Base-by-base conservation (phyloP, 2,329 filamentous ascomycete genomes). In the Tricladium varicosporioides region DNA sequence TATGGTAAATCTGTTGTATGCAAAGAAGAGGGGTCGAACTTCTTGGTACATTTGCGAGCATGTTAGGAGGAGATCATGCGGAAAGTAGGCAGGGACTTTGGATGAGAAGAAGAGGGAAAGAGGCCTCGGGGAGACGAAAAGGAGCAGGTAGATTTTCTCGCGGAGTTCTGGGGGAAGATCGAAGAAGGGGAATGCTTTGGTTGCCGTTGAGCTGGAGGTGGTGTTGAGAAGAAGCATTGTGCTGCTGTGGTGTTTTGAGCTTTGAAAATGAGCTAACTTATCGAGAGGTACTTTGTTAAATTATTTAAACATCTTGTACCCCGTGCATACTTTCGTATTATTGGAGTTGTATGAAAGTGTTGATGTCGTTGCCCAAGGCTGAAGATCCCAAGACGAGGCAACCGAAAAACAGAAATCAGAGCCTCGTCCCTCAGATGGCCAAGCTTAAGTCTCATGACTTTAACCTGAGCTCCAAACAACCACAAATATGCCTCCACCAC, bases 81-180 rank as follows among this genome's bases (percentile, higher is more conserved):
- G 67, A 22, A 50, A 65, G 31, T 54, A 48, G 2, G 53, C 7
- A 45, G 40, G 15, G 46, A 43, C n/a, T 19, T 5, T 10, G 32
- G 45, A 16, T 36, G 13, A 11, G 11, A 36, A 53, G 8, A 48
- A 58, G 46, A 59, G 16, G 50, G 47, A 40, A 15, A 50, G 22
- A 19, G 46, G 58, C 14, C 54, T 15, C 14, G 56, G 56, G 15
- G 51, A 55, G 31, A 49, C 46, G 57, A 51, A 45, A 32, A 60
- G 42, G 3, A 59, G 19, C 31, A 58, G 57, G 48, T 69, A 68
- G n/a, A 70, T 67, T 44, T 64, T 64, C 18, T 46, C 43, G 8
- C 66, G 61, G 15, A 70, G 62, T 51, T 71, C 67, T 3, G 64
- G 60, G 8, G 68, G 66, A 5, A 70, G 63, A 11, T 65, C 61